phyloP scores from a whole-genome alignment of 2,329 filamentous ascomycete species.

The Fusarium virguliforme region DNA sequence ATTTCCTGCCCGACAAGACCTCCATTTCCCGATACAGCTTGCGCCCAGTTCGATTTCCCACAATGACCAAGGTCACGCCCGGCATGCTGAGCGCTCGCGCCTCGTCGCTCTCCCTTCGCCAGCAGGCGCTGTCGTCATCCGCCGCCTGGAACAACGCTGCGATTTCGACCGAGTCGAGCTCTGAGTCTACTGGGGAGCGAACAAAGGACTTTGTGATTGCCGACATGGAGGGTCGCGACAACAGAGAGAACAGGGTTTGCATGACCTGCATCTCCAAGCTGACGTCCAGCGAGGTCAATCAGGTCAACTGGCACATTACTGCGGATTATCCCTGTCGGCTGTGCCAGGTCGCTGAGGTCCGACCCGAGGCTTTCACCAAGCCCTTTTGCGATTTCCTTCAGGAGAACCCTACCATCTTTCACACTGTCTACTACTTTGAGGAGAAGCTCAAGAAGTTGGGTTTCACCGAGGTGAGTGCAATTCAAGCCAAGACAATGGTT shows the following conservation, averaged over 20 bases:
- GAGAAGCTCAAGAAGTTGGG: constrained; percentile 79
- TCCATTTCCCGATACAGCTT: constrained; percentile 22
- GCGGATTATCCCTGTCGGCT: constrained; percentile 54
- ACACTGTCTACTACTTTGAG: constrained; percentile 86
- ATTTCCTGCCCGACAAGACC: neutral
- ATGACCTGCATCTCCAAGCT: constrained; percentile 59
- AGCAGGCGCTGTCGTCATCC: constrained; percentile 55
- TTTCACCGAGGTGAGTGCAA: constrained; percentile 75
- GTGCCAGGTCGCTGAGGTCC: constrained; percentile 59
- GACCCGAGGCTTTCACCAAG: constrained; percentile 80
- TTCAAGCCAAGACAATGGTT: neutral
- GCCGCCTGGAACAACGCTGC: constrained; percentile 48
- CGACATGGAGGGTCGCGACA: constrained; percentile 59
- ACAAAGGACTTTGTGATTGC: constrained; percentile 66
- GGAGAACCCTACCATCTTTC: constrained; percentile 93
- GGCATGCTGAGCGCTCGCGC: constrained; percentile 62
- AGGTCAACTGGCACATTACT: constrained; percentile 54
- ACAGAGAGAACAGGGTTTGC: constrained; percentile 57
- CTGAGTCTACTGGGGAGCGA: constrained; percentile 25
- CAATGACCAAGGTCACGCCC: constrained; percentile 65
- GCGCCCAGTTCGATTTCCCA: constrained; percentile 20
- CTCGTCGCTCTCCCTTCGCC: constrained; percentile 64
- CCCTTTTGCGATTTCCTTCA: constrained; percentile 91
- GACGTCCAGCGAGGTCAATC: constrained; percentile 48
- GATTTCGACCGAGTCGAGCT: constrained; percentile 46